Evolutionary conservation across 441 rosid species (phyloP), one percentile per base, ranked within the genome.

Genomic region (Erodium moschatum): DNA sequence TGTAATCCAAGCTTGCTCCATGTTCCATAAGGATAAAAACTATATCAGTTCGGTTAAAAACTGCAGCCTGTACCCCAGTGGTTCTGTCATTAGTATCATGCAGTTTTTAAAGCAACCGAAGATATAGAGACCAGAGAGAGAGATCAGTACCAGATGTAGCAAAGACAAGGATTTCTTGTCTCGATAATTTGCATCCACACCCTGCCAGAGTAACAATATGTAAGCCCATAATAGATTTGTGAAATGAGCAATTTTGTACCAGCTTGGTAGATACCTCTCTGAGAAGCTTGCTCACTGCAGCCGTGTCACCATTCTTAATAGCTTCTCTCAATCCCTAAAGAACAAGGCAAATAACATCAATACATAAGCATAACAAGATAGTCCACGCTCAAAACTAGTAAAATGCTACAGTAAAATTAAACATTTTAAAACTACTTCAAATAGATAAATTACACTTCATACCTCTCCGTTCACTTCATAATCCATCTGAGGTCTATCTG

Each of bases 391-490:
- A 42, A 42, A 42, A 42, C 48, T 8, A 42, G 63, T 15, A 56
- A 69, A 60, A 38, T 11, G 20, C 31, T 61, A 46, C 18, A 50
- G 61, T 13, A 73, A 67, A 64, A 18, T 35, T 66, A 40, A 71
- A 33, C 12, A 2, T 40, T 70, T 20, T 18, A 52, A 1, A n/a
- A 70, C 44, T 20, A 64, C 31, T 70, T 44, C 12, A 64, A 46
- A 33, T 33, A 61, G 18, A 64, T 38, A 64, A 46, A 61, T 20
- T 64, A 73, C 46, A 56, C 67, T 40, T 69, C 50, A 64, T 88
- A 89, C 98, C 96, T 93, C 98, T 63, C 97, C 98, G 73, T 63
- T 89, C 71, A 80, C 85, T 72, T 87, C 90, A 85, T 94, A 91
- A 56, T 89, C 85, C 88, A 76, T 83, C 79, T 77, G 83, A 54